Conservation (phyloP, 768 basidiomycete genomes). For the Phaffia australis region DNA sequence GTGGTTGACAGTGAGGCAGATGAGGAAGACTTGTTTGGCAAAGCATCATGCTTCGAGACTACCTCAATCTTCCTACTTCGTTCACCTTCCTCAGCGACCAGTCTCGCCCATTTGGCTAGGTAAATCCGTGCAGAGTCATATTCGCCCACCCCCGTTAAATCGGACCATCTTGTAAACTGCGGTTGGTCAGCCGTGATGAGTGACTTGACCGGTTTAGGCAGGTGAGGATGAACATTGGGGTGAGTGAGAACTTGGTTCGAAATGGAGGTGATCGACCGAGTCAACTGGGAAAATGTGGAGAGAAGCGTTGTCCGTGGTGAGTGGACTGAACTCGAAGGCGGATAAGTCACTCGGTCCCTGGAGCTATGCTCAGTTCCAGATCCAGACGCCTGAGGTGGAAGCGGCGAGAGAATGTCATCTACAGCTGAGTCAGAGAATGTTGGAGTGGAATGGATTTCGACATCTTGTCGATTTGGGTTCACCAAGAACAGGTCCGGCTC, state of each 20-base stretch:
- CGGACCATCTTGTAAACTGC: slow-evolving; percentile 11
- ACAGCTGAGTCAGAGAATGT: slow-evolving; percentile 77
- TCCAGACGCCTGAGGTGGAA: slow-evolving; percentile 67
- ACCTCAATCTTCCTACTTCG: slow-evolving; percentile 68
- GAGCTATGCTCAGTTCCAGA: slow-evolving; percentile 35
- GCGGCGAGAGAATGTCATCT: slow-evolving; percentile 71
- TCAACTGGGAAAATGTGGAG: slow-evolving; percentile 90
- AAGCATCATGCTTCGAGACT: slow-evolving; percentile 29
- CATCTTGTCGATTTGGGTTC: slow-evolving; percentile 84
- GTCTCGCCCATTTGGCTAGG: slow-evolving; percentile 86
- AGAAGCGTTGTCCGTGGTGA: slow-evolving; percentile 62
- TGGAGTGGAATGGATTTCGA: slow-evolving; percentile 62
- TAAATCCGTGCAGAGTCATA: slow-evolving; percentile 95
- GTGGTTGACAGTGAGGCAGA: slow-evolving; percentile 10
- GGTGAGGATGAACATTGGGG: slow-evolving; percentile 88
- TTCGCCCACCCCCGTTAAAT: slow-evolving; percentile 53
- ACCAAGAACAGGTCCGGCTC: slow-evolving; percentile 78
- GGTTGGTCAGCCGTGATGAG: slow-evolving; percentile 24
- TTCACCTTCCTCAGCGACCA: slow-evolving; percentile 94
- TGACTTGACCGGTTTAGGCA: slow-evolving; percentile 76
- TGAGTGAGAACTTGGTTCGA: slow-evolving; percentile 58
- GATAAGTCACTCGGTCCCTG: slow-evolving; percentile 18
- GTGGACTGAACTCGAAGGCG: slow-evolving; percentile 40
- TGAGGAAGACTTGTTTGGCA: slow-evolving; percentile 13
- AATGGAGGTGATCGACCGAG: slow-evolving; percentile 44